Conservation (phyloP, 2,329 filamentous ascomycete genomes). For the Pseudocercospora fuligena region DNA sequence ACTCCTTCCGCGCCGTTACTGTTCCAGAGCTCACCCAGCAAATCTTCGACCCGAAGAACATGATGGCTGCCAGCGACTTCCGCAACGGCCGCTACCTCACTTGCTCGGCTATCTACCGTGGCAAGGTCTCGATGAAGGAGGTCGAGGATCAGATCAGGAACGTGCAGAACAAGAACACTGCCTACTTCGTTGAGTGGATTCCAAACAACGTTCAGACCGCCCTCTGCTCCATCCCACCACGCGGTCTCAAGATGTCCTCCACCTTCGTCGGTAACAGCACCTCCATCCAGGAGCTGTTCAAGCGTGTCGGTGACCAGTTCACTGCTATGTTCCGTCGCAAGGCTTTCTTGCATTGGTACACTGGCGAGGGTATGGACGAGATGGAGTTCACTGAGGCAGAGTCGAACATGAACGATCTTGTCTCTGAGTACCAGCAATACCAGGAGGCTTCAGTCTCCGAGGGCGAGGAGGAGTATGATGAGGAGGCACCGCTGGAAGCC, state of each 20-base stretch:
- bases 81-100: slow-evolving; percentile 99
- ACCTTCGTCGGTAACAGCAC: slow-evolving; percentile 99
- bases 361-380: slow-evolving; percentile 99
- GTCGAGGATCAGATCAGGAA: slow-evolving; percentile 99
- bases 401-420: slow-evolving; percentile 99
- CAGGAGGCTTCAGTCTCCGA: slow-evolving; percentile 98
- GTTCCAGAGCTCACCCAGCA: slow-evolving; percentile 99
- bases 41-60: slow-evolving; percentile 99
- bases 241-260: slow-evolving; percentile 97
- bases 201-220: slow-evolving; percentile 99
- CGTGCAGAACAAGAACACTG: slow-evolving; percentile 99
- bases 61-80: slow-evolving; percentile 99
- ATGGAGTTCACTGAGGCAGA: slow-evolving; percentile 99
- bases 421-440: slow-evolving; percentile 99
- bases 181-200: slow-evolving; percentile 99
- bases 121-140: slow-evolving; percentile 99
- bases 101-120: slow-evolving; percentile 99
- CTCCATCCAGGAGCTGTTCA: slow-evolving; percentile 99
- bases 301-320: slow-evolving; percentile 99
- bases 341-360: slow-evolving; percentile 99
- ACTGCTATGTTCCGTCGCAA: slow-evolving; percentile 99
- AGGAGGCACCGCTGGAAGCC: slow-evolving; percentile 74
- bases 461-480: slow-evolving; percentile 93
- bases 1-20: slow-evolving; percentile 96
- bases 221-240: slow-evolving; percentile 97